These are phyloP conservation scores for Plasmodium gonderi DNA, from an alignment of 169 alveolate genomes.

Conservation along the genomic window DNA sequence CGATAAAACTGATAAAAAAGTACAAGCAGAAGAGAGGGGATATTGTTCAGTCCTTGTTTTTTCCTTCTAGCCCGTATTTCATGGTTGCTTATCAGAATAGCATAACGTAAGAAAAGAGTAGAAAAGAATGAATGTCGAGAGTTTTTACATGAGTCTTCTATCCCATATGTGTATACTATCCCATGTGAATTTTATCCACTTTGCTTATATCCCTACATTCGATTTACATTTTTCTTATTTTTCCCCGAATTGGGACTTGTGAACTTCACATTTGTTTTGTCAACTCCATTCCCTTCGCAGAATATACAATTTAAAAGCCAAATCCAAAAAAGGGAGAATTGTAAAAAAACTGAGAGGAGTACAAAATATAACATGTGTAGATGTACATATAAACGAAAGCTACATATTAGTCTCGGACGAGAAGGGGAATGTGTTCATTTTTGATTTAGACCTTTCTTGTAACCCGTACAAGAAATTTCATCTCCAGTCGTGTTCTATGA, in stretches of 20 bases:
- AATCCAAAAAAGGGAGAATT: conserved; percentile 28
- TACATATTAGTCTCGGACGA: conserved; percentile 46
- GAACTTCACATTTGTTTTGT: neutral
- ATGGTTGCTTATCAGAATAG: conserved; percentile 61
- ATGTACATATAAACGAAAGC: conserved; percentile 66
- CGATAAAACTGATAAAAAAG: conserved; percentile 67
- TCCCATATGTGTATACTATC: neutral
- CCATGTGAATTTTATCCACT: neutral
- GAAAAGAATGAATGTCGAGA: neutral
- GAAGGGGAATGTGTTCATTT: conserved; percentile 64
- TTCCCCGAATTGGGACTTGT: neutral
- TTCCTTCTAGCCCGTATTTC: conserved; percentile 56
- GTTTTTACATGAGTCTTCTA: neutral
- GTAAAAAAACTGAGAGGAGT: conserved; percentile 66
- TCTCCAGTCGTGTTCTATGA: conserved; percentile 31
- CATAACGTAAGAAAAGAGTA: conserved; percentile 55
- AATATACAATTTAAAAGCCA: conserved; percentile 60
- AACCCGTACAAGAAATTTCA: conserved; percentile 75
- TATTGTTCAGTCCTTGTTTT: conserved; percentile 61
- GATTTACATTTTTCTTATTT: neutral
- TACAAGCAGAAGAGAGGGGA: conserved; percentile 72
- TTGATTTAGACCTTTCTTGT: conserved; percentile 59
- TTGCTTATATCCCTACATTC: too few species aligned
- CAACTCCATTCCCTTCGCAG: neutral
- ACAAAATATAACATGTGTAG: conserved; percentile 58